Evolutionary conservation across 2,329 filamentous ascomycete species (phyloP).

Genomic region (Penicillium sumatraense): DNA sequence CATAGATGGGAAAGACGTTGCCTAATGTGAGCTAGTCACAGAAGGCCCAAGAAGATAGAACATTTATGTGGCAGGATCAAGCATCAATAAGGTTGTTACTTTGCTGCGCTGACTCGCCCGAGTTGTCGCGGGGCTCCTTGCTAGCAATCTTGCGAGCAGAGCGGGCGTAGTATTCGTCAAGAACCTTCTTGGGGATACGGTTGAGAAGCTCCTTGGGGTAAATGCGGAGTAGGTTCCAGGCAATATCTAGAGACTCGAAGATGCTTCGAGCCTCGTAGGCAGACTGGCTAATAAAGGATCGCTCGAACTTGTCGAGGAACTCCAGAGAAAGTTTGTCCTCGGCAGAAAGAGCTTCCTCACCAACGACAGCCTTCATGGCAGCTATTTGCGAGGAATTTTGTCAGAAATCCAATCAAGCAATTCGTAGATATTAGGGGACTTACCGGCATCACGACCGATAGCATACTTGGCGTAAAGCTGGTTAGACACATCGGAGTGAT

Average conservation of each 20-base stretch:
- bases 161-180: constrained; percentile 82
- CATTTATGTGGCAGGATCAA: constrained; percentile 22
- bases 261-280: constrained; percentile 91
- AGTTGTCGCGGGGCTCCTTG: constrained; percentile 55
- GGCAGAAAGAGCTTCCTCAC: constrained; percentile 91
- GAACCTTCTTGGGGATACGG: constrained; percentile 82
- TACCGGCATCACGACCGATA: constrained; percentile 88
- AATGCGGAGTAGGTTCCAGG: constrained; percentile 94
- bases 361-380: constrained; percentile 98
- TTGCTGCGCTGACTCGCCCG: constrained; percentile 33
- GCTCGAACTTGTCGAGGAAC: constrained; percentile 98
- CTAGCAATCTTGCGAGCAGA: constrained; percentile 47
- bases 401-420: background rate
- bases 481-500: constrained; percentile 98
- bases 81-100: constrained; percentile 49
- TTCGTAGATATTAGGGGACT: constrained; percentile 21
- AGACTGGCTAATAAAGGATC: constrained; percentile 89
- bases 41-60: background rate
- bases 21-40: background rate
- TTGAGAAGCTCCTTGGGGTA: constrained; percentile 98
- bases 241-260: constrained; percentile 91
- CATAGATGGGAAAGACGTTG: background rate
- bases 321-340: constrained; percentile 98
- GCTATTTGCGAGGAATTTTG: constrained; percentile 51
- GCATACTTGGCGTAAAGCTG: constrained; percentile 99